phyloP scores from a whole-genome alignment of 1,139 yeast genomes.

The Kluyveromyces sp. region DNA sequence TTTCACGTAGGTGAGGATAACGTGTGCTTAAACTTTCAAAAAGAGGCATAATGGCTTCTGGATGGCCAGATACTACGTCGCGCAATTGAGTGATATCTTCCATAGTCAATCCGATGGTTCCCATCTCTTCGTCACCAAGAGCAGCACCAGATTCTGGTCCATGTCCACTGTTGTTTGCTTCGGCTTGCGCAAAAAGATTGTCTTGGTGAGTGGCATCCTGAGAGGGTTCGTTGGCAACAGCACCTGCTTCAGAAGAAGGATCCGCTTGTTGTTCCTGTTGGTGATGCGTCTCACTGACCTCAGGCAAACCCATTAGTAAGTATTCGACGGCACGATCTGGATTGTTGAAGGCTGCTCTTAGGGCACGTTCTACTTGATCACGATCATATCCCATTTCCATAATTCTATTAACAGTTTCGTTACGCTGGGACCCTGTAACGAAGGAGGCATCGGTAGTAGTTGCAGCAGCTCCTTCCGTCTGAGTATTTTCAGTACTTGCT shows the following conservation, averaged over 20 bases:
- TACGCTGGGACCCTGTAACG: constrained; percentile 26
- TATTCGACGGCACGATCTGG: constrained; percentile 98
- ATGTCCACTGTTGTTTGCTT: constrained; percentile 34
- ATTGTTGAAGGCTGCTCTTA: constrained; percentile 92
- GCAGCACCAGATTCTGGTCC: not conserved
- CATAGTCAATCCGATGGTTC: constrained; percentile 30
- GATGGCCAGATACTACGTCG: constrained; percentile 74
- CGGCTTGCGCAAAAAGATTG: constrained; percentile 64
- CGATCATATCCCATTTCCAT: constrained; percentile 97
- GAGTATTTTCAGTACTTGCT: constrained; percentile 13
- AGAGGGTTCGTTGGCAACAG: constrained; percentile 29
- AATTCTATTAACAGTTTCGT: constrained; percentile 55
- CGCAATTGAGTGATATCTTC: constrained; percentile 61
- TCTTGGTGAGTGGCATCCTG: constrained; percentile 34
- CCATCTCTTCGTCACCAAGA: constrained; percentile 7
- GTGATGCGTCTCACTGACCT: constrained; percentile 32
- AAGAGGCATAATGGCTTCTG: constrained; percentile 80
- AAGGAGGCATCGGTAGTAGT: constrained; percentile 26
- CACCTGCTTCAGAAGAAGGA: constrained; percentile 33
- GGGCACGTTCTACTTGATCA: constrained; percentile 78
- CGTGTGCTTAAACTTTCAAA: constrained; percentile 76
- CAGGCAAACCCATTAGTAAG: constrained; percentile 84
- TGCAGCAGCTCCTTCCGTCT: constrained; percentile 24
- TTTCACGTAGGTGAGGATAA: constrained; percentile 79
- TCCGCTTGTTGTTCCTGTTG: constrained; percentile 19